Conservation (phyloP, 2,329 filamentous ascomycete genomes). For the Coleophoma cylindrospora region DNA sequence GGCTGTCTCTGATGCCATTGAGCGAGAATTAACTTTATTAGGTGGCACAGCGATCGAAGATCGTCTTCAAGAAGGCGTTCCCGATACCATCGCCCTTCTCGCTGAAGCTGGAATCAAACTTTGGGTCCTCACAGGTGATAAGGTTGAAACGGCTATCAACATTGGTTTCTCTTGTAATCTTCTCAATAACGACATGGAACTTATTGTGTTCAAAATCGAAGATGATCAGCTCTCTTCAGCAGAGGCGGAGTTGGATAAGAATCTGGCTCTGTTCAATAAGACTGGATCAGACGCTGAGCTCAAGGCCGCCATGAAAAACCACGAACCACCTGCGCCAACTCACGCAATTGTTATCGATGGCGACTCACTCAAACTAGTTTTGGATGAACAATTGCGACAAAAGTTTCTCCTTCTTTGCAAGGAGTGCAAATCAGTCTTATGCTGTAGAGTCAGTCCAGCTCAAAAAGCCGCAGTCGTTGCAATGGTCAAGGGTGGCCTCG, state of each 20-base stretch:
- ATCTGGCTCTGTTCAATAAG: constrained; percentile 69
- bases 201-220: constrained; percentile 82
- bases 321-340: constrained; percentile 79
- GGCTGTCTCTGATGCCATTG: constrained; percentile 81
- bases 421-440: constrained; percentile 92
- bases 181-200: constrained; percentile 95
- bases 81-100: constrained; percentile 88
- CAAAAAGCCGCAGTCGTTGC: constrained; percentile 96
- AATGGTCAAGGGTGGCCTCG: constrained; percentile 90
- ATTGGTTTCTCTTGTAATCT: constrained; percentile 99
- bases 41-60: constrained; percentile 98
- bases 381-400: constrained; percentile 77
- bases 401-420: constrained; percentile 95
- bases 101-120: constrained; percentile 95
- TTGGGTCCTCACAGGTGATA: constrained; percentile 97
- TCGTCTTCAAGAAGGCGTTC: constrained; percentile 91
- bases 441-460: constrained; percentile 92
- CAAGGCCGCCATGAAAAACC: constrained; percentile 70
- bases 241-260: constrained; percentile 67
- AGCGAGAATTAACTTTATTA: constrained; percentile 80
- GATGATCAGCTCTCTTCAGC: constrained; percentile 63
- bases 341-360: constrained; percentile 95
- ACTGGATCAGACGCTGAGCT: constrained; percentile 85
- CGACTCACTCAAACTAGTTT: constrained; percentile 83
- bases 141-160: constrained; percentile 98